Evolutionary conservation across 305 asterid genomes (phyloP).

Genomic region (Coffea humblotiana): DNA sequence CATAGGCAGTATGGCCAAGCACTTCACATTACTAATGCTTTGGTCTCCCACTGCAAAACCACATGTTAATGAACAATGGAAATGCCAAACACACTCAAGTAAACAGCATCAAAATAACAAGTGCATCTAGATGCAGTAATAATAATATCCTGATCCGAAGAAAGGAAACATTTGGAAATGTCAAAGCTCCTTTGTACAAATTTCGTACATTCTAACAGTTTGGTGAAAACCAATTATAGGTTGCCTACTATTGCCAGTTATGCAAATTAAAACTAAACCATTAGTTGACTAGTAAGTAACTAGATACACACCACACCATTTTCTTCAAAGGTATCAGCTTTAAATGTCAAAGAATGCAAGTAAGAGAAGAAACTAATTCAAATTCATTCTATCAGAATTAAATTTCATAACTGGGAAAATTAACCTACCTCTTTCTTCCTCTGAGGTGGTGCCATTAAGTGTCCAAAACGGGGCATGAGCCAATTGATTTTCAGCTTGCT

Average conservation of each 20-base stretch:
- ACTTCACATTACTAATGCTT: too few relatives aligned
- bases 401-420: not conserved
- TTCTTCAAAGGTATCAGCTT: not conserved
- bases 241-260: not conserved
- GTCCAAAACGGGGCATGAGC: constrained; percentile 84
- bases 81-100: too few relatives aligned
- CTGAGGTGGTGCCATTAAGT: constrained; percentile 65
- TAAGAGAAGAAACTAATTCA: not conserved
- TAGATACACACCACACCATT: not conserved
- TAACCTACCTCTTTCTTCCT: constrained; percentile 83
- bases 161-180: not conserved
- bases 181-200: not conserved
- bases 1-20: too few relatives aligned
- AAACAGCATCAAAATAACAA: too few relatives aligned
- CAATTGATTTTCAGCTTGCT: constrained; percentile 94
- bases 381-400: not conserved
- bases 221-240: not conserved
- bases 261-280: not conserved
- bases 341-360: not conserved
- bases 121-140: not conserved
- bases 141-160: not conserved
- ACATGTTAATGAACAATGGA: too few relatives aligned
- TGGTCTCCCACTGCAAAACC: too few relatives aligned
- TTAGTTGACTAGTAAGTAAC: not conserved
- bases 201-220: not conserved